Conservation (phyloP, 768 basidiomycete species). For the Mycena belliarum region DNA sequence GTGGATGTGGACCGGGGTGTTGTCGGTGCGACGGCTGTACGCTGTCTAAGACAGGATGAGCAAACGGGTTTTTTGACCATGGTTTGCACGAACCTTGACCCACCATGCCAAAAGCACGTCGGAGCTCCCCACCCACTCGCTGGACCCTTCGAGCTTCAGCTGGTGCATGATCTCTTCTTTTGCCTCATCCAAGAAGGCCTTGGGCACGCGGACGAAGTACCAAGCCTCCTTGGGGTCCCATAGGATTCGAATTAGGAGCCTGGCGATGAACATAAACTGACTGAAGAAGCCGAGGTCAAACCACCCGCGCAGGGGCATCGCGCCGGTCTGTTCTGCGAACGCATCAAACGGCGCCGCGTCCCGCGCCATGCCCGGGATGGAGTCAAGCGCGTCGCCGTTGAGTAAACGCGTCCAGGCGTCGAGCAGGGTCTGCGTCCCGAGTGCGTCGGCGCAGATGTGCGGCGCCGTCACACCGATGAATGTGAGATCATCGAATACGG, state of each 20-base stretch:
- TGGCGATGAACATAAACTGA: background rate
- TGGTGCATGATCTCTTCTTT: slow-evolving; percentile 4
- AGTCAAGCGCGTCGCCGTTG: background rate
- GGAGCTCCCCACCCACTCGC: slow-evolving; percentile 6
- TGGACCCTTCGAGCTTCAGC: background rate
- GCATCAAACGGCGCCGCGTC: background rate
- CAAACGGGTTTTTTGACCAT: background rate
- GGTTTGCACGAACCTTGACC: background rate
- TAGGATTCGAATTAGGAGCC: background rate
- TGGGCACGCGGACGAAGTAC: slow-evolving; percentile 2
- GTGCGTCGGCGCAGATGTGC: slow-evolving; percentile 1
- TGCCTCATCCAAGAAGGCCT: background rate
- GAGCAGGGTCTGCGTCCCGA: slow-evolving; percentile 3
- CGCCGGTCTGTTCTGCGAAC: background rate
- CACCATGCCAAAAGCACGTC: slow-evolving; percentile 13
- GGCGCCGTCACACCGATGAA: slow-evolving; percentile 7
- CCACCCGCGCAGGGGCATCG: background rate
- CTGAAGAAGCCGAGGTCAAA: background rate
- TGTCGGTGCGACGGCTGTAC: background rate
- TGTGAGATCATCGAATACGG: slow-evolving; percentile 13
- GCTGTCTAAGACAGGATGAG: no score
- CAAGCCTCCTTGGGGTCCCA: background rate
- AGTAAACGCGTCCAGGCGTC: slow-evolving; percentile 3
- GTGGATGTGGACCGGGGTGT: background rate
- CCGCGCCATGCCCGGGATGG: slow-evolving; percentile 8